Evolutionary conservation across 768 basidiomycete species (phyloP).

Genomic region (Suillus bovinus): DNA sequence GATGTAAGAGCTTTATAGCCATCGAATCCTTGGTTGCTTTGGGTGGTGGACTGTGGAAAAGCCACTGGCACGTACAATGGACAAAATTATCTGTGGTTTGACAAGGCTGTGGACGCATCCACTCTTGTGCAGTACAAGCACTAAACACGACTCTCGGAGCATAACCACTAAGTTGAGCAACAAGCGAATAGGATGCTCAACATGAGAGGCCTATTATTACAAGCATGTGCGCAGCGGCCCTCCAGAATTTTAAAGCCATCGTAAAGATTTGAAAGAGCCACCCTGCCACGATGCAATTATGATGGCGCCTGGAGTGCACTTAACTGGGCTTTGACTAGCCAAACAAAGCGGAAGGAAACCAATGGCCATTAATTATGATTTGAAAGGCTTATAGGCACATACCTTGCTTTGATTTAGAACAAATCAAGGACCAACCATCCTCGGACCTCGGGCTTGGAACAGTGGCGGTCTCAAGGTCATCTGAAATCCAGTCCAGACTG

Average conservation of each 20-base stretch:
- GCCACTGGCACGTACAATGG: not conserved
- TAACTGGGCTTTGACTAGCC: not conserved
- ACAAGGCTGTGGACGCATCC: not conserved
- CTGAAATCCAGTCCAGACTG: not conserved
- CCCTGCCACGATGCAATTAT: not conserved
- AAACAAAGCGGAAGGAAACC: not conserved
- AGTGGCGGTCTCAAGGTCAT: not conserved
- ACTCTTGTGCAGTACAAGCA: not conserved
- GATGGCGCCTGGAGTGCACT: not conserved
- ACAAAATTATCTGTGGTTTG: not conserved
- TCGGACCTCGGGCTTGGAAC: not conserved
- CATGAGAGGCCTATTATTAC: not conserved
- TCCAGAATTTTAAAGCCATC: not conserved
- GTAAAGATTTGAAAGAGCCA: not conserved
- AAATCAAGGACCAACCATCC: not conserved
- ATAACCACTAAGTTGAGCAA: not conserved
- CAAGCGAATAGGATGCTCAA: not conserved
- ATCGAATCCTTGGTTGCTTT: not conserved
- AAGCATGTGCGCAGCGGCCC: not conserved
- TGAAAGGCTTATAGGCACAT: not conserved
- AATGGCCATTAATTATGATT: not conserved
- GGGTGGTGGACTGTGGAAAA: not conserved
- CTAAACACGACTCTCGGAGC: not conserved
- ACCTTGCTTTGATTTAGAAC: not conserved
- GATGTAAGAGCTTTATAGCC: constrained; percentile 3